Evolutionary conservation across 1,284 basidiomycete genomes (phyloP).

Genomic region (Gomphus sp.): DNA sequence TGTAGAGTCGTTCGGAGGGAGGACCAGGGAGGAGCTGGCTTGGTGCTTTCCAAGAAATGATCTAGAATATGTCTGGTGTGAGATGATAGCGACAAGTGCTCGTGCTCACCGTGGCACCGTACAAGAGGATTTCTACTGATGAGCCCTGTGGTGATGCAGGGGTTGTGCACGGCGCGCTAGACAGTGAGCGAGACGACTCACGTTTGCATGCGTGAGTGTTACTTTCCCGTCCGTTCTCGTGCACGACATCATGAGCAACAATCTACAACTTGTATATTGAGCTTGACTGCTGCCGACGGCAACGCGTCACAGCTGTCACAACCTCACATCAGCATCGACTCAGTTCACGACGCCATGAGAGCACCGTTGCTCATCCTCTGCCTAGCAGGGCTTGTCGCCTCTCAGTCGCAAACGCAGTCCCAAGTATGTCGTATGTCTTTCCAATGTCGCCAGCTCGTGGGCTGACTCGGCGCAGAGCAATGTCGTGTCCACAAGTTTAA

Average conservation of each 20-base stretch:
- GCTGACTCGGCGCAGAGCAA: no score
- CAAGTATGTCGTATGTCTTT: background rate
- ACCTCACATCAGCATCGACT: background rate
- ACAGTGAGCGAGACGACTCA: background rate
- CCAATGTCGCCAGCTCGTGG: no score
- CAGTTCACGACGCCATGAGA: conserved; percentile 3
- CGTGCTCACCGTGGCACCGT: conserved; percentile 58
- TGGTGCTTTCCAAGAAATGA: conserved; percentile 67
- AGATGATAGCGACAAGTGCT: conserved; percentile 24
- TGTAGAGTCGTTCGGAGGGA: conserved; percentile 62
- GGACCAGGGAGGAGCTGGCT: conserved; percentile 24
- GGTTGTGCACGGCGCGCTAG: background rate
- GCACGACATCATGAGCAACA: conserved; percentile 5
- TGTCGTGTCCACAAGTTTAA: no score
- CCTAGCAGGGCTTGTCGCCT: background rate
- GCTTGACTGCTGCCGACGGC: background rate
- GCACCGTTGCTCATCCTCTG: background rate
- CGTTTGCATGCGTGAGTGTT: conserved; percentile 15
- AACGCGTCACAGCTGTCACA: background rate
- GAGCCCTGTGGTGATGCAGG: conserved; percentile 43
- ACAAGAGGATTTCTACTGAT: conserved; percentile 60
- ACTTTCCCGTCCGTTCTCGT: conserved; percentile 9
- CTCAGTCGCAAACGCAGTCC: background rate
- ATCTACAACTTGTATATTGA: no score
- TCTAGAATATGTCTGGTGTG: conserved; percentile 10